Conservation (phyloP, 768 basidiomycete species). For the Lyophyllum semitale region DNA sequence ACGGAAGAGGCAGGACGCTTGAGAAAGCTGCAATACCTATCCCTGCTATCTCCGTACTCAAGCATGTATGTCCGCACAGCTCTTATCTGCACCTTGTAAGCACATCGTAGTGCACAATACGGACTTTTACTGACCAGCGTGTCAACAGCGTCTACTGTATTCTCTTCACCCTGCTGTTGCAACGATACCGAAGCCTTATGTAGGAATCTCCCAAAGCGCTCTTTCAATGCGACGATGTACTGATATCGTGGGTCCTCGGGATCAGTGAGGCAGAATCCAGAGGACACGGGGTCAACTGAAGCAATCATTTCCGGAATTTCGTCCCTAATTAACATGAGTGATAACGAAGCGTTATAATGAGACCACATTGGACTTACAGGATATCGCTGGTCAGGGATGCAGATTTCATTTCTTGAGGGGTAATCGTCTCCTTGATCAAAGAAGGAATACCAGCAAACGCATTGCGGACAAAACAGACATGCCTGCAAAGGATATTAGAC, state of each 20-base stretch:
- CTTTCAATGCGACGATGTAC: slow-evolving; percentile 56
- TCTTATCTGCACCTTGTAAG: slow-evolving; percentile 45
- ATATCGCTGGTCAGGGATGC: slow-evolving; percentile 62
- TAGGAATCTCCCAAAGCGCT: slow-evolving; percentile 68
- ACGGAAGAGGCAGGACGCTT: not conserved
- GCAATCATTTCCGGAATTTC: slow-evolving; percentile 82
- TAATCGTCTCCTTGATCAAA: slow-evolving; percentile 53
- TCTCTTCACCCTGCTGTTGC: slow-evolving; percentile 75
- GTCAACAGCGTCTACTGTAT: slow-evolving; percentile 79
- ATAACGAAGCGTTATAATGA: not conserved
- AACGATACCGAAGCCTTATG: slow-evolving; percentile 70
- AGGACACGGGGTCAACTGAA: slow-evolving; percentile 56
- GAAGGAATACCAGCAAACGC: slow-evolving; percentile 77
- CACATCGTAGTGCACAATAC: not conserved
- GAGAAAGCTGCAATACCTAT: slow-evolving; percentile 33
- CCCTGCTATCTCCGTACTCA: slow-evolving; percentile 74
- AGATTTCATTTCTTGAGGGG: slow-evolving; percentile 46
- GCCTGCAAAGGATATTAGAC: slow-evolving; percentile 33
- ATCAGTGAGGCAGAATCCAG: slow-evolving; percentile 71
- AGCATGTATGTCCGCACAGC: slow-evolving; percentile 73
- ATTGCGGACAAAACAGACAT: slow-evolving; percentile 72
- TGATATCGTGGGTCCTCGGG: slow-evolving; percentile 63
- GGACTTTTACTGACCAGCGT: slow-evolving; percentile 51
- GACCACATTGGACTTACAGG: slow-evolving; percentile 55
- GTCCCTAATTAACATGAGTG: slow-evolving; percentile 42